Evolutionary conservation across 2,329 filamentous ascomycete species (phyloP), one percentile per base, ranked within the genome.

Genomic region (Fusarium sp.): DNA sequence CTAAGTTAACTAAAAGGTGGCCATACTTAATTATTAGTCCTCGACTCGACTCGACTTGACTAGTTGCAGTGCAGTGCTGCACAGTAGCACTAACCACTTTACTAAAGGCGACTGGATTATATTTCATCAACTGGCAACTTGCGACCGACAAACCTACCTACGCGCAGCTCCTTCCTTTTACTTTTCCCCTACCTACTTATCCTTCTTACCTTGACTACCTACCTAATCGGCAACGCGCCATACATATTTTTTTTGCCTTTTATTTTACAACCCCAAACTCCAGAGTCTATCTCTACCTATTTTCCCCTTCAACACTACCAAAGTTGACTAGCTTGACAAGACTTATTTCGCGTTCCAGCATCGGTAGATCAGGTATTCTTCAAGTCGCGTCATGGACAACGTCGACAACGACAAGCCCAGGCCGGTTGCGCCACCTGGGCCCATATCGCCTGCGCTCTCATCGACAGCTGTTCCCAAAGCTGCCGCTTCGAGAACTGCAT

Each of bases 371-470:
- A 53, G 50, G 42, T 46, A 54, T 64, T 63, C 43, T 63, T 59
- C 54, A 56, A 62, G 58, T 66, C 61, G 58, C 66, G 68, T 73
- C 65, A 76, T 75, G 71, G 71, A 76, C 60, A 72, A 56, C 65
- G 59, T 59, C 57, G 70, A 73, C 59, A 59, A 59, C 58, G 73
- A 75, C 63, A 73, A 74, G 68, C 70, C 71, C 64, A 75, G 69
- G 67, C 71, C 68, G 38, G 68, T 69, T 74, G 73, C 72, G 66
- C 71, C 74, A 68, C 61, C 70, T 67, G 71, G 73, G 61, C 73
- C 73, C 68, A 75, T 75, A 69, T 75, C 73, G 54, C 73, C 73
- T 59, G 73, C 71, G 38, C 71, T 72, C 44, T 75, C 74, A 65
- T 66, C 70, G 45, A 58, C 71, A 34, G 61, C 66, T 60, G 62